These are phyloP conservation scores for Tetradesmus lagerheimii DNA, from an alignment of 139 green algal species.

Conservation along the genomic window DNA sequence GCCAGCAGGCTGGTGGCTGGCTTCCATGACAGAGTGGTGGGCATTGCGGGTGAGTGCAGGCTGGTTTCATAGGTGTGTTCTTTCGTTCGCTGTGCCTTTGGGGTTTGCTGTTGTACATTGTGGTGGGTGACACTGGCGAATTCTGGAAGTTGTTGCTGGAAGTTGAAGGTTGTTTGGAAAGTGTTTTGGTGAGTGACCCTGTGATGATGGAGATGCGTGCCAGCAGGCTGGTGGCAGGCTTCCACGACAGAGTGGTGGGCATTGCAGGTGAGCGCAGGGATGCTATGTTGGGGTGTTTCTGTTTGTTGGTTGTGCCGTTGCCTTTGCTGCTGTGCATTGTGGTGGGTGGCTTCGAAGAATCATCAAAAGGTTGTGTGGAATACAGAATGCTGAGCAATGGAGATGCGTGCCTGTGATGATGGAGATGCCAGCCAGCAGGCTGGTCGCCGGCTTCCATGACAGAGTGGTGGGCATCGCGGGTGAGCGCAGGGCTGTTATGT, in stretches of 20 bases:
- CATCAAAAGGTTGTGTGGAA: too few species aligned
- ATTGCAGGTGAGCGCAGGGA: constrained; percentile 50
- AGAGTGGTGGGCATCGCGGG: constrained; percentile 55
- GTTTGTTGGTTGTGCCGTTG: background rate
- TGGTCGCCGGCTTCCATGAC: constrained; percentile 34
- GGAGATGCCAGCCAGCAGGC: too few species aligned
- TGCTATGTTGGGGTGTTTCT: background rate
- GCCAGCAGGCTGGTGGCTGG: constrained; percentile 17
- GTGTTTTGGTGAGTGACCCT: constrained; percentile 32
- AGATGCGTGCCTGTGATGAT: constrained; percentile 39
- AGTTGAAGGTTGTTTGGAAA: too few species aligned
- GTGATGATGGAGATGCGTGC: constrained; percentile 56
- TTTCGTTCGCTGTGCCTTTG: too few species aligned
- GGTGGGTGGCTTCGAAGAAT: too few species aligned
- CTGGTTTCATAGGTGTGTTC: too few species aligned
- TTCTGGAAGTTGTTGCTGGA: too few species aligned
- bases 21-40: constrained; percentile 51
- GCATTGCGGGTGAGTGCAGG: constrained; percentile 58
- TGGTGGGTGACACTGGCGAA: too few species aligned
- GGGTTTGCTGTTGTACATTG: background rate
- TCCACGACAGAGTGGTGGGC: constrained; percentile 55
- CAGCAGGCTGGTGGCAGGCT: constrained; percentile 14
- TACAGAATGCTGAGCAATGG: constrained; percentile 31
- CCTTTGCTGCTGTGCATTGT: background rate
- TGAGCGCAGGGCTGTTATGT: background rate